Evolutionary conservation across 371 early-diverging fungal species (phyloP).

Genomic region (Mortierella sp.): DNA sequence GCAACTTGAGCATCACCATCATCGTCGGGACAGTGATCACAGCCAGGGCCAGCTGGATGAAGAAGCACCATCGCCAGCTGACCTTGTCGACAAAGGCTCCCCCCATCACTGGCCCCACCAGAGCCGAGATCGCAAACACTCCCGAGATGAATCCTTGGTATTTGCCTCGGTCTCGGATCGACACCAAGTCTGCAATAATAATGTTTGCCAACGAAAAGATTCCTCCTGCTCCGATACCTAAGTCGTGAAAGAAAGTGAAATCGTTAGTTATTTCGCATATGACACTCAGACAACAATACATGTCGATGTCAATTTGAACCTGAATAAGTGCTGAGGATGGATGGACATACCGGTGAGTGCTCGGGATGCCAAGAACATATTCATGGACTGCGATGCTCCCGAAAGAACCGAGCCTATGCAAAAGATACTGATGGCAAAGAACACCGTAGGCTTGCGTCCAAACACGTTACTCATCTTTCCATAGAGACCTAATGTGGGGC

Average conservation of each 20-base stretch:
- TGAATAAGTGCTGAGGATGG: neutral
- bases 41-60: conserved; percentile 54
- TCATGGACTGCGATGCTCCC: conserved; percentile 59
- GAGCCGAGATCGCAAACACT: conserved; percentile 60
- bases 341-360: conserved; percentile 60
- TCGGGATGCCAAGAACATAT: conserved; percentile 58
- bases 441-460: conserved; percentile 64
- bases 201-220: conserved; percentile 68
- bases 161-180: conserved; percentile 68
- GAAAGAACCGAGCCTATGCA: conserved; percentile 64
- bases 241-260: neutral
- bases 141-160: conserved; percentile 67
- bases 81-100: conserved; percentile 63
- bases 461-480: conserved; percentile 56
- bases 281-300: neutral
- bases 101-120: conserved; percentile 65
- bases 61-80: conserved; percentile 67
- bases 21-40: conserved; percentile 37
- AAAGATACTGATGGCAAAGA: conserved; percentile 63
- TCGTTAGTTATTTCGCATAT: neutral
- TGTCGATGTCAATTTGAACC: too few species aligned
- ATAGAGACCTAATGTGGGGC: conserved; percentile 28
- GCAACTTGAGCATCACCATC: conserved; percentile 51
- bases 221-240: conserved; percentile 69
- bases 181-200: conserved; percentile 73